Conservation (phyloP, 306 rosid species). For the Cicer arietinum region DNA sequence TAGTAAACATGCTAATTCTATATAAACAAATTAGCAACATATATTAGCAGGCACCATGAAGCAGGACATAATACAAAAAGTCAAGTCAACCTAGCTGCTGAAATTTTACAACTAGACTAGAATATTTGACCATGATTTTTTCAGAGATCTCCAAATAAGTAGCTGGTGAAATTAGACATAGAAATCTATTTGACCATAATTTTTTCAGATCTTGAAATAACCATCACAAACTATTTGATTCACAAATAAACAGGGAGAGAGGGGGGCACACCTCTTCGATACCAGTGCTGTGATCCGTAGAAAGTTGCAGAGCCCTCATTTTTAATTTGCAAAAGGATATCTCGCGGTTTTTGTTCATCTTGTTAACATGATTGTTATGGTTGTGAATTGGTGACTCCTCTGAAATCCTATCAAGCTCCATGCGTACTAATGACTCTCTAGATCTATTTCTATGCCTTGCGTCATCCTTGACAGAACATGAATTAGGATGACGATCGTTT, state of each 20-base stretch:
- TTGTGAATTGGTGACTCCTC: constrained; percentile 76
- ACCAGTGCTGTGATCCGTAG: constrained; percentile 69
- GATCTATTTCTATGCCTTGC: constrained; percentile 62
- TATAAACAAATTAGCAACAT: neutral
- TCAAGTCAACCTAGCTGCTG: constrained; percentile 10
- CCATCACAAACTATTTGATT: constrained; percentile 8
- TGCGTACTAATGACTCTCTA: constrained; percentile 65
- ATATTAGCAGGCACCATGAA: constrained; percentile 23
- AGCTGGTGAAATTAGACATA: constrained; percentile 32
- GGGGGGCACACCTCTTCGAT: constrained; percentile 58
- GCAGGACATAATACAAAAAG: constrained; percentile 13
- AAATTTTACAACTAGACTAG: constrained; percentile 11
- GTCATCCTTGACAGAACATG: constrained; percentile 57
- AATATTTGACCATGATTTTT: constrained; percentile 5
- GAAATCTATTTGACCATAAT: constrained; percentile 6
- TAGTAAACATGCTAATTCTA: neutral
- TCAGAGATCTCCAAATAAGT: constrained; percentile 5
- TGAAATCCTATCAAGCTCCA: constrained; percentile 74
- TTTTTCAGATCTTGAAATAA: constrained; percentile 3
- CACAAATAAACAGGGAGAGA: constrained; percentile 9
- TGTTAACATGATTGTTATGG: constrained; percentile 54
- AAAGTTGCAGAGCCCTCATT: constrained; percentile 77
- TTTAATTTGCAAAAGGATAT: constrained; percentile 61
- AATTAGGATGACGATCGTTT: constrained; percentile 64
- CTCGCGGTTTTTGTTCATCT: constrained; percentile 65